Percentiles rank a stretch among this genome's conserved stretches.
These are phyloP conservation scores for Heritiera littoralis DNA, from an alignment of 345 rosid genomes.

Conservation along the genomic window DNA sequence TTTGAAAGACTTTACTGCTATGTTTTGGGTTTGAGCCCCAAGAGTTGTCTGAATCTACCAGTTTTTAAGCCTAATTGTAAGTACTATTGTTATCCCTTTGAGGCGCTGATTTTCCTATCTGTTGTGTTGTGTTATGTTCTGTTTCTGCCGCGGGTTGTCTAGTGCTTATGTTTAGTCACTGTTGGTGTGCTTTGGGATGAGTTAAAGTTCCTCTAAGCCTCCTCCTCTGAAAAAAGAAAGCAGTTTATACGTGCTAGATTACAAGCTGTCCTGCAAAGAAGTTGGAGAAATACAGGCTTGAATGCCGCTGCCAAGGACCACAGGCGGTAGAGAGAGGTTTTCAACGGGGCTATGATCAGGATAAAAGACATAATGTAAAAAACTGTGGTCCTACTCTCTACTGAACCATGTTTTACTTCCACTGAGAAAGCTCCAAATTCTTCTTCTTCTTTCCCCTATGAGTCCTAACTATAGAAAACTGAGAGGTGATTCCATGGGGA, in stretches of 20 bases:
- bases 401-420: background rate
- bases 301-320: slow-evolving; percentile 15
- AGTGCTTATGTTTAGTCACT: slow-evolving; percentile 27
- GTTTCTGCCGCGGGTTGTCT: slow-evolving; percentile 10
- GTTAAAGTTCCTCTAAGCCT: slow-evolving; percentile 34
- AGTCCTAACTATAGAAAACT: background rate
- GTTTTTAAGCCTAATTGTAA: slow-evolving; percentile 16
- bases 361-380: background rate
- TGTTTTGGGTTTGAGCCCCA: background rate
- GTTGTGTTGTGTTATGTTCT: slow-evolving; percentile 8
- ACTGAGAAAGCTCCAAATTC: background rate
- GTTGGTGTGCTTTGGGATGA: slow-evolving; percentile 30
- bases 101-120: slow-evolving; percentile 23
- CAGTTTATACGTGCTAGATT: slow-evolving; percentile 16
- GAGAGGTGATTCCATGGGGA: background rate
- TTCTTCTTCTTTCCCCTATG: background rate
- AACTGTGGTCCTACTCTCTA: background rate
- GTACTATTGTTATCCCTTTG: background rate
- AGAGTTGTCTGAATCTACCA: slow-evolving; percentile 22
- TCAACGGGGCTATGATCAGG: background rate
- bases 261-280: slow-evolving; percentile 30
- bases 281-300: slow-evolving; percentile 20
- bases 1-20: background rate
- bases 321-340: background rate
- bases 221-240: slow-evolving; percentile 18